Conservation (phyloP, 1,139 yeast species). For the Yamadazyma dushanensis region DNA sequence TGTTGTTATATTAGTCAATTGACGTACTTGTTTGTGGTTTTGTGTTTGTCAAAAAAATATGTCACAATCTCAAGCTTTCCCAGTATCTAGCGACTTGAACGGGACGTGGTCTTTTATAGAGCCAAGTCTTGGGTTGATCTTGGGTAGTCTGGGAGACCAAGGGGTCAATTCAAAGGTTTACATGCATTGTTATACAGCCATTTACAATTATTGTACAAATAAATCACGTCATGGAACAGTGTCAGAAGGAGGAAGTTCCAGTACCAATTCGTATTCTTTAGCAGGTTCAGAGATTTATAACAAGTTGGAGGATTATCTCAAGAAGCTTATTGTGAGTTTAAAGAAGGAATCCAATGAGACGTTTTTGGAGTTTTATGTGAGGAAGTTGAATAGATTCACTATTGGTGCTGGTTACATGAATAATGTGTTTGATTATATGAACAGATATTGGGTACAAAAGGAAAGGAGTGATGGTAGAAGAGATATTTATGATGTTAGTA, state of each 20-base stretch:
- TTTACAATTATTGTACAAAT: conserved; percentile 91
- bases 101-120: conserved; percentile 78
- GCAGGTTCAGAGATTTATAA: conserved; percentile 90
- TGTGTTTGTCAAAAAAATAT: neutral
- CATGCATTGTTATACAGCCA: conserved; percentile 76
- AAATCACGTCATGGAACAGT: conserved; percentile 51
- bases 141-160: conserved; percentile 65
- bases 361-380: conserved; percentile 81
- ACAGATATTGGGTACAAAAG: conserved; percentile 96
- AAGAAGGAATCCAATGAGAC: conserved; percentile 58
- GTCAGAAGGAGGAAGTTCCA: conserved; percentile 10
- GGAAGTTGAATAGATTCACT: conserved; percentile 85
- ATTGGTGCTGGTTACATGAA: conserved; percentile 91
- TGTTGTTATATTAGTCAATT: too few relatives aligned
- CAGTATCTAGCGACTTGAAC: conserved; percentile 50
- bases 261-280: conserved; percentile 44
- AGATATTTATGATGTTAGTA: conserved; percentile 87
- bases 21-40: too few relatives aligned
- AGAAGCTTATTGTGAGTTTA: conserved; percentile 56
- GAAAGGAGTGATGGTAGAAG: conserved; percentile 95
- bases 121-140: conserved; percentile 68
- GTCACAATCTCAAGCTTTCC: conserved; percentile 18
- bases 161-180: conserved; percentile 73
- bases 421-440: conserved; percentile 93
- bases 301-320: conserved; percentile 66